Conservation (phyloP, 441 rosid species). For the Manihot esculenta region DNA sequence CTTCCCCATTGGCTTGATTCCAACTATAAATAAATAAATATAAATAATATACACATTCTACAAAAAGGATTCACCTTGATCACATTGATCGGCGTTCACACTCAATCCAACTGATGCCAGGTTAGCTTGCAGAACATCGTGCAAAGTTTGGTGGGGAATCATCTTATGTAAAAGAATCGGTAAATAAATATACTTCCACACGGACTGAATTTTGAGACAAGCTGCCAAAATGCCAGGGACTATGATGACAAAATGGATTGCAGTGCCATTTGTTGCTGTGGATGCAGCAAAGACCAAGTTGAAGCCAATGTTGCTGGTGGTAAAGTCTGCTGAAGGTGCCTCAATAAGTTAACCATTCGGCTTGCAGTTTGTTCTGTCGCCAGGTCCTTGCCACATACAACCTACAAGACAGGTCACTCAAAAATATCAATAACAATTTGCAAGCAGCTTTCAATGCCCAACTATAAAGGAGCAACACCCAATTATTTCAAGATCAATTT, state of each 20-base stretch:
- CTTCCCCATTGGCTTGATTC: slow-evolving; percentile 24
- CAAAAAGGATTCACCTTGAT: slow-evolving; percentile 28
- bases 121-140: slow-evolving; percentile 21
- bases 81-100: slow-evolving; percentile 28
- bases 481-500: too few relatives aligned
- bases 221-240: slow-evolving; percentile 13
- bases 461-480: too few relatives aligned
- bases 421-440: not conserved
- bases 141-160: slow-evolving; percentile 23
- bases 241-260: slow-evolving; percentile 86
- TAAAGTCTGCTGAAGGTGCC: slow-evolving; percentile 88
- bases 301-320: slow-evolving; percentile 90
- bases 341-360: slow-evolving; percentile 72
- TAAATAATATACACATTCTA: slow-evolving; percentile 46
- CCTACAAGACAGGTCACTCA: slow-evolving; percentile 36
- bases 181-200: slow-evolving; percentile 30
- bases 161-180: slow-evolving; percentile 40
- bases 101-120: slow-evolving; percentile 29
- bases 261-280: slow-evolving; percentile 87
- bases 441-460: not conserved
- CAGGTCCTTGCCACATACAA: slow-evolving; percentile 78
- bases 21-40: slow-evolving; percentile 22
- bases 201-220: slow-evolving; percentile 15
- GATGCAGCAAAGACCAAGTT: slow-evolving; percentile 86
- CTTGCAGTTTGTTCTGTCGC: slow-evolving; percentile 78